Evolutionary conservation across 2,329 filamentous ascomycete genomes (phyloP).

Genomic region (Fusarium goolgardi): DNA sequence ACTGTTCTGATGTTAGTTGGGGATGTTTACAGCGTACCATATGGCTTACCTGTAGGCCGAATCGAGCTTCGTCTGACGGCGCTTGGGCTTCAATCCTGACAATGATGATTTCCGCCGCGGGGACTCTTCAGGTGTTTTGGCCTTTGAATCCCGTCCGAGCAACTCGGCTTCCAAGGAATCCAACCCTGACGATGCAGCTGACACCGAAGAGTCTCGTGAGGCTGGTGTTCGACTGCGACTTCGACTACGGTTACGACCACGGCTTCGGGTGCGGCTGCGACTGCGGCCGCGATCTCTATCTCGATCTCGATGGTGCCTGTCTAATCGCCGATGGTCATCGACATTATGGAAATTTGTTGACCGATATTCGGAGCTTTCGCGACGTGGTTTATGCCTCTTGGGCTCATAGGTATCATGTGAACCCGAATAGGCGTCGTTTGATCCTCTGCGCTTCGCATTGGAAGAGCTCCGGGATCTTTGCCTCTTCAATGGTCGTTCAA

Average conservation of each 20-base stretch:
- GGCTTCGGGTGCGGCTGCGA: slow-evolving; percentile 13
- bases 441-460: slow-evolving; percentile 11
- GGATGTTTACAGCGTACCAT: no score
- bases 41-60: slow-evolving; percentile 54
- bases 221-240: slow-evolving; percentile 41
- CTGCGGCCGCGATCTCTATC: slow-evolving; percentile 18
- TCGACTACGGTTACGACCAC: slow-evolving; percentile 21
- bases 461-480: slow-evolving; percentile 36
- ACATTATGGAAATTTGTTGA: slow-evolving; percentile 18
- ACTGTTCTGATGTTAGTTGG: slow-evolving; percentile 42
- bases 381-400: slow-evolving; percentile 29
- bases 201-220: slow-evolving; percentile 49
- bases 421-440: slow-evolving; percentile 7
- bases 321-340: slow-evolving; percentile 34
- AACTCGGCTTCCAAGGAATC: slow-evolving; percentile 56
- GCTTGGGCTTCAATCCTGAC: slow-evolving; percentile 45
- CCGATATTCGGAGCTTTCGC: slow-evolving; percentile 25
- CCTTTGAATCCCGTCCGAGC: slow-evolving; percentile 51
- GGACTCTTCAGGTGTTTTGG: slow-evolving; percentile 46
- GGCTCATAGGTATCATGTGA: slow-evolving; percentile 23
- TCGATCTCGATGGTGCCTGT: slow-evolving; percentile 31
- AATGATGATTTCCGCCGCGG: slow-evolving; percentile 39
- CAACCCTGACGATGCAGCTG: slow-evolving; percentile 52
- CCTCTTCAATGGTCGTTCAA: slow-evolving; percentile 37
- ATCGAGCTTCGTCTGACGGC: slow-evolving; percentile 52